Base-by-base conservation (phyloP, 2,329 filamentous ascomycete species). In the Clonostachys rhizophaga region DNA sequence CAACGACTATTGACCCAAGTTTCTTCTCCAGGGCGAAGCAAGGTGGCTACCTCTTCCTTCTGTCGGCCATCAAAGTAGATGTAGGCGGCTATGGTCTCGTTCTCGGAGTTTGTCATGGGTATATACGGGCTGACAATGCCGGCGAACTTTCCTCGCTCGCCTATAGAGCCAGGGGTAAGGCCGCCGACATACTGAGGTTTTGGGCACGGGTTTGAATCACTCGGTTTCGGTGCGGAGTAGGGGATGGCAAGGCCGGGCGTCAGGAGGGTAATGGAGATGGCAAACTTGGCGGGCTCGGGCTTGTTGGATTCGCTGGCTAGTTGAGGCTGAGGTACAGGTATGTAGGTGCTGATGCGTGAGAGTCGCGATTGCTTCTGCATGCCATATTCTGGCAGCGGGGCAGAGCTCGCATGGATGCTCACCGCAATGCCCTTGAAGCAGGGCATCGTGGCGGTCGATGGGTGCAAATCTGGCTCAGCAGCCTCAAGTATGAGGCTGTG, bases 401-500 rank as follows among this genome's bases (percentile, higher is more conserved):
- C 75, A 52, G 78, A 79, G 63, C 85, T 84, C 49, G 83, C 81
- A 73, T 99, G 94, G 67, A 97, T 95, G 79, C 89, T 95, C 66
- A 97, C 92, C 60, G 94, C 92, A 72, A 99, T 91, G 71, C 94
- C 94, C 77, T 97, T 95, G 76, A 97, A 99, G 83, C 91, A 97
- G 75, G 94, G 94, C 94, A 83, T 83, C 64, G 64, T 79, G 63
- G 61, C 54, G 54, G 49, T 41, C 40, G 33, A 17, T 7, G 39
- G 20, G 24, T 30, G 24, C 17, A 20, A 40, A 36, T 30, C 24
- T 30, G 18, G 17, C 20, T 16, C 36, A 36, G 24, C 20, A n/a
- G 11, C 14, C n/a, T 40, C 14, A 33, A 10, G 30, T 36, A 40
- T 41, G 24, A 30, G 20, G 44, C 44, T n/a, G 34, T 40, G 30